Evolutionary conservation across 257 asterid species (phyloP), one percentile per base, ranked within the genome.

Genomic region (Plantago major): DNA sequence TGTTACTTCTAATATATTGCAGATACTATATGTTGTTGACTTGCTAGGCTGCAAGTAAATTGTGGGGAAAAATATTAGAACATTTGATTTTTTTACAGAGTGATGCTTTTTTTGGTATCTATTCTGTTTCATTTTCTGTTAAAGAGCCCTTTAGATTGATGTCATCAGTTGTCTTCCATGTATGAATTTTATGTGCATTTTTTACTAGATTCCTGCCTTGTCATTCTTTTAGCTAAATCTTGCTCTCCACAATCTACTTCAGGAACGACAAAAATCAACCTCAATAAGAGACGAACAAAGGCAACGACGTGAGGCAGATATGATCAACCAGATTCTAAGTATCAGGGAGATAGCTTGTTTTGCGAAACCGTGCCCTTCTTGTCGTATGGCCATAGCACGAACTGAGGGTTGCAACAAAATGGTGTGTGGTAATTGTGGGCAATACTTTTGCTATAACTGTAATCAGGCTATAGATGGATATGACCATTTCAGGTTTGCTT

Each of bases 401-500:
- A 78, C 79, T 16, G 98, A 78, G 75, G 98, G 97, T 60, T 92
- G 98, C 88, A 86, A 92, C 73, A 86, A 84, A 77, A 86, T 92
- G 84, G 80, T 46, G 61, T 92, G 97, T 64, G 58, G 68, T 5
- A 86, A 82, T 62, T 91, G 97, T 68, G 95, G 93, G 63, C 56
- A 63, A 43, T 78, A 74, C 60, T 92, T 92, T 78, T 92, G 95
- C 86, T 84, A 86, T 55, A 77, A 74, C 18, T 92, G 97, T 76
- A 75, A 71, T 68, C 44, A 79, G 71, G 80, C 82, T 14, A 84
- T 88, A 53, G 43, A 67, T 16, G 98, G 95, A 72, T 90, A 90
- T 66, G 97, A 86, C 15, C 95, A 86, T 74, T 86, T 76, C 84
- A 81, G 90, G 98, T 84, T 28, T 50, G 79, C 60, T 49, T 44